Percentiles rank a stretch among this genome's conserved stretches.
phyloP scores from a whole-genome alignment of 164 flowering plant genomes.

The Nelumbo lutea region DNA sequence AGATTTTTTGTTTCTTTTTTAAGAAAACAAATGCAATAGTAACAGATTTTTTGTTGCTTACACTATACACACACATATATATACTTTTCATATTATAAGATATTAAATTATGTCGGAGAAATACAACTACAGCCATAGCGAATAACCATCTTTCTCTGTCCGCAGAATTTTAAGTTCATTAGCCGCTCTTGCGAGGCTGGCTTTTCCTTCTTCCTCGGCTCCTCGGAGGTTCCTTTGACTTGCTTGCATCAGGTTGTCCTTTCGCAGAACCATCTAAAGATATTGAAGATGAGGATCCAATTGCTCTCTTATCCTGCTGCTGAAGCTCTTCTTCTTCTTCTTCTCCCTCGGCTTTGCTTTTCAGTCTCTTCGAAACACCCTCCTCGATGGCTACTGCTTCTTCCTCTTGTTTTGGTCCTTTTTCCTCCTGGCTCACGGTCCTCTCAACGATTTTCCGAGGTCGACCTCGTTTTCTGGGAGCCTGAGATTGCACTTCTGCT shows the following conservation, averaged over 20 bases:
- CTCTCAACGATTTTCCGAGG: neutral
- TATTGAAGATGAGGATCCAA: no score
- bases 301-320: neutral
- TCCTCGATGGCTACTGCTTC: neutral
- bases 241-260: neutral
- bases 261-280: neutral
- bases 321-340: neutral
- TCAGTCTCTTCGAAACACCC: neutral
- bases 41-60: no score
- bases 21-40: no score
- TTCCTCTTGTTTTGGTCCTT: neutral
- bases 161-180: neutral
- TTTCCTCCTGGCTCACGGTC: neutral
- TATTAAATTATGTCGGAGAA: no score
- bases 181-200: neutral
- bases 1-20: no score
- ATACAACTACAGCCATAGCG: no score
- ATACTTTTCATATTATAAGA: no score
- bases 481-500: neutral
- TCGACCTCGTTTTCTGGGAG: neutral
- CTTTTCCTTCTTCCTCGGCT: neutral
- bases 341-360: neutral
- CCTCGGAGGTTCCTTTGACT: neutral
- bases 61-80: no score
- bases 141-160: no score